Evolutionary conservation across 2,329 filamentous ascomycete species (phyloP), one percentile per base, ranked within the genome.

Genomic region (Diplocarpon mali): DNA sequence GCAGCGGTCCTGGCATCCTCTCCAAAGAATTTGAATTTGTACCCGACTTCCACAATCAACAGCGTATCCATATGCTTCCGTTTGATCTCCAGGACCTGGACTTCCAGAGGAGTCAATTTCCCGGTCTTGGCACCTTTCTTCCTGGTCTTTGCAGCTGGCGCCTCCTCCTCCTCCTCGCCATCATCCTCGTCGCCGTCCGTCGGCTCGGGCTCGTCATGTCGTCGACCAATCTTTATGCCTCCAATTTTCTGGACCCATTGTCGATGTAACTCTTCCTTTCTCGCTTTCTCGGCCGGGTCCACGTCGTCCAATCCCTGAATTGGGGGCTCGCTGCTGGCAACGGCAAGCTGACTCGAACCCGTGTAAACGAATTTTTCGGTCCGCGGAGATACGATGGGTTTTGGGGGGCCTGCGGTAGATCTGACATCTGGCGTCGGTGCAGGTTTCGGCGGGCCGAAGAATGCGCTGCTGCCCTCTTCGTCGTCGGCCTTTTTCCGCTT

Each of bases 21-120:
- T 10, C 92, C 92, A 60, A 95, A 95, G 68, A 98, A 95, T 29
- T 85, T 81, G 66, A 94, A 98, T 62, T 98, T 98, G 68, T 98
- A 98, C 40, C 92, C 92, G 8, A 96, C 92, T 62, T 98, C 90
- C 42, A 96, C 80, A 11, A 96, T 84, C 43, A 98, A 71, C 15
- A 98, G 58, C 0, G 90, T 92, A 60, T 96, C 92, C 68, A 87
- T 74, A 61, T 96, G 81, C 55, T 90, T 85, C 48, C 80, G 75
- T 67, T 98, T 98, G 64, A 98, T 94, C 14, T 94, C 89, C 5
- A 98, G 72, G 46, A 95, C 84, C 58, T 96, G 92, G 34, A 84
- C 76, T 63, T 96, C 89, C 80, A 98, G 84, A 0, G 92, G 92
- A 0, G 92, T 98, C 48, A 98, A 74, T 62, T 95, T 95, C 44